Evolutionary conservation across 2,329 filamentous ascomycete genomes (phyloP), one percentile per base, ranked within the genome.

Genomic region (Lithohypha guttulata): DNA sequence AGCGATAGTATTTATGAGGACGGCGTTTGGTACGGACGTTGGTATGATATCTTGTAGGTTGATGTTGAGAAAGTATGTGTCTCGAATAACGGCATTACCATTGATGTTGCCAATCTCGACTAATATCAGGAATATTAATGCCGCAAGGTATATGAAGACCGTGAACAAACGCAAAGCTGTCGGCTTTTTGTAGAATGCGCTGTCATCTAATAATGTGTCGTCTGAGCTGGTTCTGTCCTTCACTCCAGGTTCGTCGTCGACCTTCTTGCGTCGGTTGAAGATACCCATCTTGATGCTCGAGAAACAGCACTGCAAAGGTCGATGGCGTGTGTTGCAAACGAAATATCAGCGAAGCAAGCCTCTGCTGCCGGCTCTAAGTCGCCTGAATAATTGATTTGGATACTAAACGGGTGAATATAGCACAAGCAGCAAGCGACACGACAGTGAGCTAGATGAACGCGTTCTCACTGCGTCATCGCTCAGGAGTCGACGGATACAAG

Each of bases 1-100:
- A 3, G 86, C 85, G 49, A 94, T 86, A 31, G 79, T 85, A 65
- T 93, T 93, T 60, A 93, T 81, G 31, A 94, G 70, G 17, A 71
- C 63, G 7, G 77, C 76, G 56, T 86, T 81, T 28, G 81, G 79
- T 11, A 84, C 73, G 4, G 73, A 76, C 22, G 75, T 66, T 0
- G 82, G 81, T 41, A 94, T 79, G 56, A 95, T 81, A 53, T 93
- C 73, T 50, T 82, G 75, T 34, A 95, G 71, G 60, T 93, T 74
- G 53, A 95, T 74, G 52, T 79, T 81, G 60, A 93, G 80, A 61
- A 95, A 91, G 64, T 82, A 94, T 51, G 83, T 84, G 42, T 75
- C 64, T 43, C 71, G 73, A 22, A 87, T 66, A 5, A 81, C 70
- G 11, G 68, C 54, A 42, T 69, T 70, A 51, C 76, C 66, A 52